These are phyloP conservation scores for Pistacia vera DNA, from an alignment of 345 rosid species.

Conservation along the genomic window DNA sequence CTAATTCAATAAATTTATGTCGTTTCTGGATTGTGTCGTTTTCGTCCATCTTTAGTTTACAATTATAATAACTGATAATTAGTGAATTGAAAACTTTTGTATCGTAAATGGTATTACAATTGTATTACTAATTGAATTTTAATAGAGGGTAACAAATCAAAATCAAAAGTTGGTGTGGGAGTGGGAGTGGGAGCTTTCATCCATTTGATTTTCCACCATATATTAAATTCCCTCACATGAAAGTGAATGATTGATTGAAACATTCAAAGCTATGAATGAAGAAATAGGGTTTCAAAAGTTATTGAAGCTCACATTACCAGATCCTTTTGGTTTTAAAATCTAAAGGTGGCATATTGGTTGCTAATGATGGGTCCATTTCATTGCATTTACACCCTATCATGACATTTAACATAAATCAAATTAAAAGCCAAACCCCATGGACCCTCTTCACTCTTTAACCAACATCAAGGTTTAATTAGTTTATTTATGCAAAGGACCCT, in stretches of 20 bases:
- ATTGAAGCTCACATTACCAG: not conserved
- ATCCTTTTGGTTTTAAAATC: not conserved
- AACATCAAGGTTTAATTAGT: no score
- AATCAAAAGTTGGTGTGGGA: not conserved
- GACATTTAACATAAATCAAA: not conserved
- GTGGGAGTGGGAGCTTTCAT: no score
- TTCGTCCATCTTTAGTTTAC: no score
- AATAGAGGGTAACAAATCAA: not conserved
- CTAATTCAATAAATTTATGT: no score
- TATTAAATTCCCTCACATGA: conserved; percentile 1
- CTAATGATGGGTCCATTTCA: not conserved
- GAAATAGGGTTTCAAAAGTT: no score
- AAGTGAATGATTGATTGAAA: not conserved
- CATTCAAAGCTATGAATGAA: not conserved
- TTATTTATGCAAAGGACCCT: not conserved
- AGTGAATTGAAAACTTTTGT: no score
- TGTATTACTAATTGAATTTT: no score
- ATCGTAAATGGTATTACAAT: no score
- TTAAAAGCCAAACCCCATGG: not conserved
- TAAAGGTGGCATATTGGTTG: not conserved
- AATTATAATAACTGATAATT: not conserved
- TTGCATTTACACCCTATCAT: not conserved
- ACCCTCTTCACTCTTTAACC: no score
- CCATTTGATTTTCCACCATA: not conserved
- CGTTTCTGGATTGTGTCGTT: no score